These are phyloP conservation scores for Lentinula lateritia DNA, from an alignment of 768 basidiomycete genomes.

Conservation along the genomic window DNA sequence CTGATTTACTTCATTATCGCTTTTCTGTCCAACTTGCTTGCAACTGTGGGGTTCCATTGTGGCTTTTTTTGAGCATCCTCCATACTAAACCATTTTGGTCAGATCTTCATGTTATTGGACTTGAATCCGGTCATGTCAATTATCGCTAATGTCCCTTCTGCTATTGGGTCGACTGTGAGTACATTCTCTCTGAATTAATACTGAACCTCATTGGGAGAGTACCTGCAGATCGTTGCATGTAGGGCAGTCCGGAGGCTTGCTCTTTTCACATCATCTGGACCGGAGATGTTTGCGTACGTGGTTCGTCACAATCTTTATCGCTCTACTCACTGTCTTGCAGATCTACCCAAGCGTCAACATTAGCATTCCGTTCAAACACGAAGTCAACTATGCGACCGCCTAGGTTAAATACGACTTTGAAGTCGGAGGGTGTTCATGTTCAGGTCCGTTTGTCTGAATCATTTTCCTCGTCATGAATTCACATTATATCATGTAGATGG, in stretches of 20 bases:
- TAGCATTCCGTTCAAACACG: slow-evolving; percentile 7
- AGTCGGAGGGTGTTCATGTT: slow-evolving; percentile 10
- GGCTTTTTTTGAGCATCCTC: background rate
- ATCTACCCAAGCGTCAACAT: slow-evolving; percentile 10
- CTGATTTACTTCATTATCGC: slow-evolving; percentile 74
- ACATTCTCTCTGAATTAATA: background rate
- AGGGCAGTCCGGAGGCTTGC: slow-evolving; percentile 33
- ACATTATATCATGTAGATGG: slow-evolving; percentile 2
- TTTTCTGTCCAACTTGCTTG: slow-evolving; percentile 66
- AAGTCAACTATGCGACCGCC: background rate
- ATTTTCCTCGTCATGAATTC: background rate
- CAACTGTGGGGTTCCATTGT: slow-evolving; percentile 30
- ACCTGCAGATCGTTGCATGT: slow-evolving; percentile 9
- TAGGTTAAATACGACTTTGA: slow-evolving; percentile 3
- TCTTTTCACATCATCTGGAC: slow-evolving; percentile 24
- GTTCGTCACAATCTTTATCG: background rate
- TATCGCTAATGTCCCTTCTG: slow-evolving; percentile 51
- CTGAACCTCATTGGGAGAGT: background rate
- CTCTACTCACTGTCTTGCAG: background rate
- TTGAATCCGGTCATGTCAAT: slow-evolving; percentile 51
- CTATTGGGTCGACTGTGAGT: slow-evolving; percentile 56
- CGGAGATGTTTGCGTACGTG: slow-evolving; percentile 8
- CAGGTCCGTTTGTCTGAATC: background rate
- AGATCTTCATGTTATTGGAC: slow-evolving; percentile 48
- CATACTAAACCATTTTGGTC: background rate